These are phyloP conservation scores for Rhytidhysteron rufulum DNA, from an alignment of 2,329 filamentous ascomycete species.

Conservation along the genomic window DNA sequence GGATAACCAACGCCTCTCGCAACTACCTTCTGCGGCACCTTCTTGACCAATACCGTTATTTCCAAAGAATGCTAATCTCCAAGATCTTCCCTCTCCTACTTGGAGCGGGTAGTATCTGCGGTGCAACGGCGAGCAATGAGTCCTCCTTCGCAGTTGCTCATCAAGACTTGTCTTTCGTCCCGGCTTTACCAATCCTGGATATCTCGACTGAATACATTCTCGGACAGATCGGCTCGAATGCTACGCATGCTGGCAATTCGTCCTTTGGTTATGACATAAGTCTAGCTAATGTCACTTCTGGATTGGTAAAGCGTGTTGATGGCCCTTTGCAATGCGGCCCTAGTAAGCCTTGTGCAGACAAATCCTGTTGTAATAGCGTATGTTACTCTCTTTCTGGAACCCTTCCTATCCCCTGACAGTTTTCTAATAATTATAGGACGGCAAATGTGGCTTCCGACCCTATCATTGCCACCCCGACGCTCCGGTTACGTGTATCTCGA, in stretches of 20 bases:
- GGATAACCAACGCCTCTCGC: neutral
- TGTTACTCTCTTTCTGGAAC: neutral
- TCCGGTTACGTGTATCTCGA: neutral
- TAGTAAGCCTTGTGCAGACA: constrained; percentile 7
- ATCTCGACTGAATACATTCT: constrained; percentile 1
- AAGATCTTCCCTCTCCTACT: neutral
- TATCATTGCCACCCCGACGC: constrained; percentile 6
- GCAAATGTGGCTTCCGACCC: constrained; percentile 11
- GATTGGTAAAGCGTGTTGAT: constrained; percentile 4
- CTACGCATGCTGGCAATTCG: neutral
- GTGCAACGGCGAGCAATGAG: no score
- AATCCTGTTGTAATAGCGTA: constrained; percentile 7
- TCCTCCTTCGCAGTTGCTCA: neutral
- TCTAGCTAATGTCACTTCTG: neutral
- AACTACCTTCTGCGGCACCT: neutral
- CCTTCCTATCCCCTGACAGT: neutral
- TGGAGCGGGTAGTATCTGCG: no score
- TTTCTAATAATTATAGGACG: constrained; percentile 3
- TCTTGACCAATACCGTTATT: no score
- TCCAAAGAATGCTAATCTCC: neutral
- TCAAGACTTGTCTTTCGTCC: neutral
- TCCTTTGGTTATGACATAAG: neutral
- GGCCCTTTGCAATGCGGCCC: constrained; percentile 12
- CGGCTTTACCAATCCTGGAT: neutral
- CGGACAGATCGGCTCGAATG: neutral